Percentiles rank a stretch among this genome's conserved stretches.
These are phyloP conservation scores for Cryptosporidium sp. DNA, from an alignment of 169 alveolate genomes.

Conservation along the genomic window DNA sequence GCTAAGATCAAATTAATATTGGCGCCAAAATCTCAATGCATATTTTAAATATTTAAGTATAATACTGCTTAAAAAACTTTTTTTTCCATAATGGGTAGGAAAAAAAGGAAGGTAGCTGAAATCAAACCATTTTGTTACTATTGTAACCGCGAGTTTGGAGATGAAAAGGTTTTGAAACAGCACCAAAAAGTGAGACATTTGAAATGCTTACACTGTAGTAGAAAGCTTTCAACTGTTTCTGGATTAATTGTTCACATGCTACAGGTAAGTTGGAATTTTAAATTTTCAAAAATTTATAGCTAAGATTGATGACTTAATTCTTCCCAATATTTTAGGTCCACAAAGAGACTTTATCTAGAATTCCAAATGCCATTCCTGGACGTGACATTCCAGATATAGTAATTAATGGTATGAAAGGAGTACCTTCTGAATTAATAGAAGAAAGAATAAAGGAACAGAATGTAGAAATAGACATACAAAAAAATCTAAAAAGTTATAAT, in stretches of 20 bases:
- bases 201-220: conserved; percentile 93
- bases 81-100: conserved; percentile 90
- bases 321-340: conserved; percentile 88
- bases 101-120: conserved; percentile 91
- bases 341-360: conserved; percentile 88
- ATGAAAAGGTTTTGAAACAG: conserved; percentile 94
- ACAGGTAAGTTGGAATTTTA: conserved; percentile 80
- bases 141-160: conserved; percentile 97
- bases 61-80: neutral
- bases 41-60: neutral
- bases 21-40: conserved; percentile 43
- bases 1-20: neutral
- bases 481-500: conserved; percentile 13
- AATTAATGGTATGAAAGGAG: conserved; percentile 98
- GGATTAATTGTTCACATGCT: conserved; percentile 90
- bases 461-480: conserved; percentile 44
- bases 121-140: conserved; percentile 97
- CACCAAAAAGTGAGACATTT: conserved; percentile 98
- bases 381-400: conserved; percentile 93
- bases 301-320: conserved; percentile 81
- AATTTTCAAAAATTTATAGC: too few species aligned
- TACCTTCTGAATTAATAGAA: conserved; percentile 90
- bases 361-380: conserved; percentile 97
- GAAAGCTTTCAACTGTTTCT: conserved; percentile 95
- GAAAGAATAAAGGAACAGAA: conserved; percentile 78